phyloP scores from a whole-genome alignment of 2,329 filamentous ascomycete genomes.

The Penicillium palitans region DNA sequence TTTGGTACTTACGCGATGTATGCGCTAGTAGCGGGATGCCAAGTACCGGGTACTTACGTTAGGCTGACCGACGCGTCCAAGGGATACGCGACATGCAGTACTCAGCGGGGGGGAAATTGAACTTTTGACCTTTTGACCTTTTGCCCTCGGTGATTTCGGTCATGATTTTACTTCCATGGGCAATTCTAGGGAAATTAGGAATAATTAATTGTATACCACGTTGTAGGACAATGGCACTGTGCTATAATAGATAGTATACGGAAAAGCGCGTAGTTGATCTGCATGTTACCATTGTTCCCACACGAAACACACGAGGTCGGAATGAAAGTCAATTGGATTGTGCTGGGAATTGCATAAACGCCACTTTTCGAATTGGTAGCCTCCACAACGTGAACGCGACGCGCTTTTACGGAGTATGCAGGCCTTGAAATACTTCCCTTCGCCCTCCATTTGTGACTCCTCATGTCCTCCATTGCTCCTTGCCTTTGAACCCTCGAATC shows the following conservation, averaged over 20 bases:
- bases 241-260: background rate
- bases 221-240: background rate
- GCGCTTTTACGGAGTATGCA: constrained; percentile 13
- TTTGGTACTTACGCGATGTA: constrained; percentile 3
- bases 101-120: background rate
- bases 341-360: constrained; percentile 10
- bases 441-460: constrained; percentile 14
- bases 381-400: constrained; percentile 23
- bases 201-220: background rate
- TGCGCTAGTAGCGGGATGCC: background rate
- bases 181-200: background rate
- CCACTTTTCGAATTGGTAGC: constrained; percentile 5
- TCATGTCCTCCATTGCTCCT: constrained; percentile 5
- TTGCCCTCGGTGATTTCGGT: background rate
- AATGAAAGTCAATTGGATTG: constrained; percentile 12
- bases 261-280: constrained; percentile 5
- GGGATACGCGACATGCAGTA: constrained; percentile 15
- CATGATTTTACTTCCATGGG: background rate
- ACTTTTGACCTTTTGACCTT: background rate
- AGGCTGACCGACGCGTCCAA: constrained; percentile 9
- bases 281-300: background rate
- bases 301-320: background rate
- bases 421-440: constrained; percentile 23
- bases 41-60: constrained; percentile 6
- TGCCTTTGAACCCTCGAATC: constrained; percentile 3